Evolutionary conservation across 352 stramenopile genomes (phyloP).

Genomic region (Pythium volutum): DNA sequence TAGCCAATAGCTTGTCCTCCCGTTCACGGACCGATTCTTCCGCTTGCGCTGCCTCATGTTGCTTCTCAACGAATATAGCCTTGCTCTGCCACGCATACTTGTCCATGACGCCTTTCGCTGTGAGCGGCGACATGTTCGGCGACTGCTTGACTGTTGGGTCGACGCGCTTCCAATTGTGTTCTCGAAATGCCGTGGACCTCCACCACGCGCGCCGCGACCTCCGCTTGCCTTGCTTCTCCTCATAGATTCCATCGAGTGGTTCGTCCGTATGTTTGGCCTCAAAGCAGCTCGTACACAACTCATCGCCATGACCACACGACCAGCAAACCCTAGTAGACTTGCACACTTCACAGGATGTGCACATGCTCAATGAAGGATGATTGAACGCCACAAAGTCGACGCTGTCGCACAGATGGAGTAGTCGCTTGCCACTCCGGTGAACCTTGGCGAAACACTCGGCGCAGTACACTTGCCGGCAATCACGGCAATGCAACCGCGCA

Average conservation of each 20-base stretch:
- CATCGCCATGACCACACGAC: constrained; percentile 15
- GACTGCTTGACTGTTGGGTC: background rate
- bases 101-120: constrained; percentile 13
- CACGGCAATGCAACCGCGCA: constrained; percentile 28
- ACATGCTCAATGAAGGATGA: constrained; percentile 16
- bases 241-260: background rate
- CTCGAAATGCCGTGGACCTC: constrained; percentile 23
- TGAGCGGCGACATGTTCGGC: background rate
- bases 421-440: constrained; percentile 33
- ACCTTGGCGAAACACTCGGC: constrained; percentile 21
- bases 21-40: constrained; percentile 23
- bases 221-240: background rate
- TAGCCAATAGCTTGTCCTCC: constrained; percentile 28
- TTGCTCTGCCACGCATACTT: constrained; percentile 32
- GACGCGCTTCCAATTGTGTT: constrained; percentile 22
- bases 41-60: constrained; percentile 1
- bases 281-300: constrained; percentile 27
- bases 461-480: constrained; percentile 33
- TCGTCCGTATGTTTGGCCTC: constrained; percentile 25
- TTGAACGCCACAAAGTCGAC: constrained; percentile 34
- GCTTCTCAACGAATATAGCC: background rate
- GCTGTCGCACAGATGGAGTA: constrained; percentile 31
- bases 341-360: constrained; percentile 29
- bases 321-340: constrained; percentile 13
- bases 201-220: constrained; percentile 23